Evolutionary conservation across 106 monocot genomes (phyloP).

Genomic region (Platanthera guangdongensis): DNA sequence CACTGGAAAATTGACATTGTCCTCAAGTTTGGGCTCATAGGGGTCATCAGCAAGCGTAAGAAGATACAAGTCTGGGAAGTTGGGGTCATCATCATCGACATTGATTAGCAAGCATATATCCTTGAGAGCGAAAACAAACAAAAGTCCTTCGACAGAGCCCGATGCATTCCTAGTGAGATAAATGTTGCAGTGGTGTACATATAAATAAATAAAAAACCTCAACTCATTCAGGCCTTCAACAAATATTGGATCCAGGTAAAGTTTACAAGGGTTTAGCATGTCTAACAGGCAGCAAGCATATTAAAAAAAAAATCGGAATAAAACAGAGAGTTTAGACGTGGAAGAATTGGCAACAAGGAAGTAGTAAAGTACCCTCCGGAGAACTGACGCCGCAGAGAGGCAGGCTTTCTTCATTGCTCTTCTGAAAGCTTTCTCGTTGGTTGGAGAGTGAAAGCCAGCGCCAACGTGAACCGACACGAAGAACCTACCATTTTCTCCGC

Average conservation of each 20-base stretch:
- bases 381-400: conserved; percentile 71
- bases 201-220: no score
- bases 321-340: background rate
- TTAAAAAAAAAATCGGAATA: background rate
- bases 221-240: background rate
- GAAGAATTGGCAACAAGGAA: background rate
- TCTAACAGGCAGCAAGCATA: background rate
- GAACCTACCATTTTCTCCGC: conserved; percentile 38
- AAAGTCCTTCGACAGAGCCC: no score
- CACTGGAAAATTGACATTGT: no score
- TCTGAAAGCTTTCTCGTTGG: conserved; percentile 65
- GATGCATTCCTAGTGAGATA: no score
- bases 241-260: background rate
- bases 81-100: no score
- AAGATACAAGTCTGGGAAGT: no score
- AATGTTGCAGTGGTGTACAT: no score
- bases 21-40: no score
- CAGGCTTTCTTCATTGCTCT: conserved; percentile 75
- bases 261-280: background rate
- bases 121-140: no score
- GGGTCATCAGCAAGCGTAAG: no score
- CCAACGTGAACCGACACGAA: conserved; percentile 96
- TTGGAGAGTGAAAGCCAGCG: conserved; percentile 76
- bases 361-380: conserved; percentile 43
- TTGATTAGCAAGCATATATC: no score